Conservation (phyloP, 345 rosid species). For the Corchorus capsularis region DNA sequence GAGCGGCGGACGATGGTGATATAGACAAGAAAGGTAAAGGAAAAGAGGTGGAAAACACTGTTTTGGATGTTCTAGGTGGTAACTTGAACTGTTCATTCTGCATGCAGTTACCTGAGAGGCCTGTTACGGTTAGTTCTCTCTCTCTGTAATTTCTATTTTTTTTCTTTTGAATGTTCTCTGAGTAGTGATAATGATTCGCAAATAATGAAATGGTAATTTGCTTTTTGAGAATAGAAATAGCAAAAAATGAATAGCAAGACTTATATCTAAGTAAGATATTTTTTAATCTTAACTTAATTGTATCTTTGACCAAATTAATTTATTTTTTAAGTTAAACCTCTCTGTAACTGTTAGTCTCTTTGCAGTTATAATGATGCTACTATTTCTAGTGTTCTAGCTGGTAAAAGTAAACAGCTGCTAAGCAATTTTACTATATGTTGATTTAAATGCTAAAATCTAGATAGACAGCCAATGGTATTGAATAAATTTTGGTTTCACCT, state of each 20-base stretch:
- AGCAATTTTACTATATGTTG: neutral
- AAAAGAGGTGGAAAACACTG: neutral
- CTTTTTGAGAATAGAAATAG: no score
- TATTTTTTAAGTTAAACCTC: no score
- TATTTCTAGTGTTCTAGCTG: neutral
- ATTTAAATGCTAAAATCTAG: neutral
- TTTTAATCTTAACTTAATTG: no score
- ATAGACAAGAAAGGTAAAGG: slow-evolving; percentile 22
- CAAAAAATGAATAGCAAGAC: no score
- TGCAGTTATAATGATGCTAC: neutral
- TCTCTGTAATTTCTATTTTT: neutral
- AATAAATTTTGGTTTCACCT: neutral
- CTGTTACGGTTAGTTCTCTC: slow-evolving; percentile 37
- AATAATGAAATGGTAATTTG: no score
- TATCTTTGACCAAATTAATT: no score
- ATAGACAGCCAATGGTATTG: neutral
- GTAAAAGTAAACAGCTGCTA: neutral
- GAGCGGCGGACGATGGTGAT: slow-evolving; percentile 20
- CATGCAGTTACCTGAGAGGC: slow-evolving; percentile 41
- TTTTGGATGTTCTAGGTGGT: slow-evolving; percentile 32
- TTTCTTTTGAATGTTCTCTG: neutral
- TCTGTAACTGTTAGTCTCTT: no score
- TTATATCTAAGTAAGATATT: no score
- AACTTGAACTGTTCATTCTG: slow-evolving; percentile 43
- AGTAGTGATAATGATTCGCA: neutral